phyloP scores from a whole-genome alignment of 495 filamentous ascomycete genomes.

The Xylaria scruposa region DNA sequence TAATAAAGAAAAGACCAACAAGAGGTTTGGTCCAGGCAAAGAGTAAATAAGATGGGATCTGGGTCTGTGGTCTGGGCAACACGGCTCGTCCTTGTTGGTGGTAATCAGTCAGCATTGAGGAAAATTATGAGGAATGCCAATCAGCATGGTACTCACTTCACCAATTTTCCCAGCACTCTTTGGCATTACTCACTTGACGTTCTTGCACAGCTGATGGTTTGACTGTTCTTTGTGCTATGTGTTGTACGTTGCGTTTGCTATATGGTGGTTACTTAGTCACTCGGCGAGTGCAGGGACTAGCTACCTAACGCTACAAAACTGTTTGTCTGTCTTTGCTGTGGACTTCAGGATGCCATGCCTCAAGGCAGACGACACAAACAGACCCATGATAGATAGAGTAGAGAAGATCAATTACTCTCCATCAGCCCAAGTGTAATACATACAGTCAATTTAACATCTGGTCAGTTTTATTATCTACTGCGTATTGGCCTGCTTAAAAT shows the following conservation, averaged over 20 bases:
- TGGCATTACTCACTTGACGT: background rate
- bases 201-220: background rate
- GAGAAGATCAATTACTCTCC: background rate
- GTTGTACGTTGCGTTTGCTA: background rate
- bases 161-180: background rate
- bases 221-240: background rate
- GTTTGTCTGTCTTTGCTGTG: background rate
- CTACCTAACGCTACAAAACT: background rate
- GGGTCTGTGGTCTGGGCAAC: background rate
- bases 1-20: background rate
- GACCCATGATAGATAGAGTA: background rate
- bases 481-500: background rate
- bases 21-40: background rate
- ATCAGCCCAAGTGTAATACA: conserved; percentile 6
- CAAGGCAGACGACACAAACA: conserved; percentile 2
- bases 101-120: background rate
- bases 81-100: background rate
- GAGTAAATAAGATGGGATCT: background rate
- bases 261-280: too few relatives aligned
- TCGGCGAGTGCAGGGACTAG: background rate
- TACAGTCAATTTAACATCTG: background rate
- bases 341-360: background rate
- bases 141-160: background rate
- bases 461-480: background rate
- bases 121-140: background rate